Percentiles rank a stretch among this genome's conserved stretches.
Conservation (phyloP, 331 rosid species). For the Quercus tomentella region DNA sequence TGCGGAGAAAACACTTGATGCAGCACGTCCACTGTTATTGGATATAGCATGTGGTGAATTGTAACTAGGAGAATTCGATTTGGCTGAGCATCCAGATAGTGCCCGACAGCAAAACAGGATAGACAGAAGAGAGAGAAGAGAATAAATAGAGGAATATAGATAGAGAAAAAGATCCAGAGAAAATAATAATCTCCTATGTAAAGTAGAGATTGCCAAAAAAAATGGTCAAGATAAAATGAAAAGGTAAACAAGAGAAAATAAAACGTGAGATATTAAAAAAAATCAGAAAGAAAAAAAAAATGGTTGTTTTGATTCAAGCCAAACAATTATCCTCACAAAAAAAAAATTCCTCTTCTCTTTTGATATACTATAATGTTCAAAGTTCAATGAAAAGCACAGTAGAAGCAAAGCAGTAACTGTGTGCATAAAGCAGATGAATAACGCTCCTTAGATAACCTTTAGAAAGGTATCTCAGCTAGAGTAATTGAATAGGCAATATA, state of each 20-base stretch:
- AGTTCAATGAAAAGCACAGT: not conserved
- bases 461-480: not conserved
- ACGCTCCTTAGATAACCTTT: not conserved
- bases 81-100: conserved; percentile 78
- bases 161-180: conserved; percentile 32
- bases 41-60: conserved; percentile 90
- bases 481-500: not conserved
- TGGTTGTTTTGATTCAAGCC: not conserved
- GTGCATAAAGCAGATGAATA: not conserved
- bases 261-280: conserved; percentile 4
- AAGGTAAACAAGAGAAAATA: not conserved
- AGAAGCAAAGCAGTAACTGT: not conserved
- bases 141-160: conserved; percentile 66
- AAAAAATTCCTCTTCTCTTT: not conserved
- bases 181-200: conserved; percentile 21
- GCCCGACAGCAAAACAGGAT: conserved; percentile 66
- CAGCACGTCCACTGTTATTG: conserved; percentile 99
- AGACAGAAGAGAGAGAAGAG: conserved; percentile 77
- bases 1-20: conserved; percentile 92
- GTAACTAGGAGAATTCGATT: conserved; percentile 94
- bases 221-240: not conserved
- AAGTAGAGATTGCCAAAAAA: conserved; percentile 9
- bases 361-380: not conserved
- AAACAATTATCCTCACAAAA: not conserved
- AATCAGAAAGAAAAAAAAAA: not conserved